Base-by-base conservation (phyloP, 2,329 filamentous ascomycete species). In the Emmonsia crescens region DNA sequence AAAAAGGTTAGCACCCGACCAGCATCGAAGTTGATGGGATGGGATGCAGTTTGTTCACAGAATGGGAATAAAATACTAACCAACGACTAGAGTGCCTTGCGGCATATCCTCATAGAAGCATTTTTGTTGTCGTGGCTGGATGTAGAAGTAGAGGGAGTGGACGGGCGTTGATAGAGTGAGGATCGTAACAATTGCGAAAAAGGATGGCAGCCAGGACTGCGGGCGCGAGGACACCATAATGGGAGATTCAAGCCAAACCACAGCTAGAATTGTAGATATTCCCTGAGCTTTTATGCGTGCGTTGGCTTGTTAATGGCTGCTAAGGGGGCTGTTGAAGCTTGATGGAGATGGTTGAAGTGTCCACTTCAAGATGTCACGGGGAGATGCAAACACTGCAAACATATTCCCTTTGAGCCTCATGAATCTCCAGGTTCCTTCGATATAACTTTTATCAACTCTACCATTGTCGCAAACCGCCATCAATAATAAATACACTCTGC, bases 81-180 rank as follows among this genome's bases (percentile, higher is more conserved):
- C 94, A 63, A 96, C 92, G 61, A 99, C 93, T 62, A 99, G 80
- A 16, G 94, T 97, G 76, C 96, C 93, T 81, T 97, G 96, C 67
- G 94, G 92, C 63, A 99, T 84, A 77, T 97, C 93, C 80, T 99
- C 94, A 79, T 89, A 96, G 85, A 99, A 99, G 79, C 94, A 99
- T 79, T 95, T 96, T 68, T 90, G 88, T 66, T 84, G 80, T 57
- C 84, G 83, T 71, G 89, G 89, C 74, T 97, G 91, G 75, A 97
- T 87, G 81, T 89, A 97, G 82, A 99, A 96, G 85, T 96, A 93
- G 63, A 99, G 84, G 61, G 92, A 91, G 73, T 91, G 88, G 65
- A 88, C 85, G 63, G 86, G 85, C 42, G 82, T 72, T 55, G 83
- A 73, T 64, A 82, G 72, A 68, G 78, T 76, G 75, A 92, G 80